Conservation (phyloP, 306 rosid species). For the Rosa chinensis region DNA sequence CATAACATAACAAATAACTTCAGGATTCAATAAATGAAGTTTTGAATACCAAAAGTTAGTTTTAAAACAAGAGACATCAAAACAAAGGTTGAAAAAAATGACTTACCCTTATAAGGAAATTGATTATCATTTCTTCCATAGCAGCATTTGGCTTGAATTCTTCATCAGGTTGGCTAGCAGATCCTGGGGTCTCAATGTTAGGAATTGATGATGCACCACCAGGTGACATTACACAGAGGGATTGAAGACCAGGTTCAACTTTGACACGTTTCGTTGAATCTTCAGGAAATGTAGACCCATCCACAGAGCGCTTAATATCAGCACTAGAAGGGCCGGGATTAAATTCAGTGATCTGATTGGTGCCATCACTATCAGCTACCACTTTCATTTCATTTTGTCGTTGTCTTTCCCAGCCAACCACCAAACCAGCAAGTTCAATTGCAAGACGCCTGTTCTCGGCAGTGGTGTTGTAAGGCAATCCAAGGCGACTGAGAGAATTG, state of each 20-base stretch:
- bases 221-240: slow-evolving; percentile 92
- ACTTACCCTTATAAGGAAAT: slow-evolving; percentile 91
- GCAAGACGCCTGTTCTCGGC: slow-evolving; percentile 97
- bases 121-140: slow-evolving; percentile 99
- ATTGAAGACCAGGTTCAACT: slow-evolving; percentile 94
- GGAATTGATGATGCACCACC: slow-evolving; percentile 95
- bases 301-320: slow-evolving; percentile 79
- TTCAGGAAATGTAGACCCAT: slow-evolving; percentile 84
- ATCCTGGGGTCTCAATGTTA: slow-evolving; percentile 92
- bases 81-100: slow-evolving; percentile 29
- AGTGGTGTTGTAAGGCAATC: slow-evolving; percentile 91
- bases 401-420: slow-evolving; percentile 98
- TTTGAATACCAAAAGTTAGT: not conserved
- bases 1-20: slow-evolving; percentile 1
- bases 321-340: slow-evolving; percentile 54
- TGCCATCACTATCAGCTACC: slow-evolving; percentile 65
- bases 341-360: slow-evolving; percentile 65
- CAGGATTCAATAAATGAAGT: slow-evolving; percentile 2
- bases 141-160: slow-evolving; percentile 99
- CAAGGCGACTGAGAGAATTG: slow-evolving; percentile 97
- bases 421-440: slow-evolving; percentile 99
- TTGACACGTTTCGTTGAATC: slow-evolving; percentile 90
- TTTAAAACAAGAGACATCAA: slow-evolving; percentile 13
- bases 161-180: slow-evolving; percentile 90
- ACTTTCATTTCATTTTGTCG: slow-evolving; percentile 91